Evolutionary conservation across 139 green algal species (phyloP).

Genomic region (Chlorella sp.): DNA sequence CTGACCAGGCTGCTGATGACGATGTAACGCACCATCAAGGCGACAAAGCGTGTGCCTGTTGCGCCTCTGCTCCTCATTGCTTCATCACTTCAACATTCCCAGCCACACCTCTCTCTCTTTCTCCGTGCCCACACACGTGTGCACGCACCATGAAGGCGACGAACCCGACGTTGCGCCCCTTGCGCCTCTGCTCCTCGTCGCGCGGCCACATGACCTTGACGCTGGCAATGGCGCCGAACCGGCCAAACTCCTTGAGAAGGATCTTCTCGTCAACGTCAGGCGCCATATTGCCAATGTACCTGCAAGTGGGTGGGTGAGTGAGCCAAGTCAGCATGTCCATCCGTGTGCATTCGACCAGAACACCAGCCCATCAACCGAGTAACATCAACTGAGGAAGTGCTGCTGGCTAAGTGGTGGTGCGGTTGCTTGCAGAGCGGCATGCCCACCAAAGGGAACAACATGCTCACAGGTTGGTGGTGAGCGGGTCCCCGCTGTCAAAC

Average conservation of each 20-base stretch:
- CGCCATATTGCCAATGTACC: conserved; percentile 83
- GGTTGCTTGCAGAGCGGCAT: no score
- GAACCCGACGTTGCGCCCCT: conserved; percentile 89
- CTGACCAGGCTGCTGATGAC: no score
- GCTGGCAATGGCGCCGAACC: conserved; percentile 82
- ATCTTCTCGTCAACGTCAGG: conserved; percentile 61
- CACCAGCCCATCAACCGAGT: no score
- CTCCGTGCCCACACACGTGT: no score
- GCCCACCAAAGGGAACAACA: no score
- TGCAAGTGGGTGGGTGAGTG: no score
- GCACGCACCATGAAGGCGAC: conserved; percentile 94
- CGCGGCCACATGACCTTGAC: conserved; percentile 99
- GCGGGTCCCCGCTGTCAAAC: conserved; percentile 62
- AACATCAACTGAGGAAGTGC: no score
- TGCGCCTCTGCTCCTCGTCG: conserved; percentile 82
- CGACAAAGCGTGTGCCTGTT: no score
- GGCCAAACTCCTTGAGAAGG: conserved; percentile 81
- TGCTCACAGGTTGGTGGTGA: conserved; percentile 84
- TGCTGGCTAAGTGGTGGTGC: no score
- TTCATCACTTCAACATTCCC: not conserved
- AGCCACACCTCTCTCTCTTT: not conserved
- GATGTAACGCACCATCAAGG: no score
- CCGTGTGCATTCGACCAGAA: no score
- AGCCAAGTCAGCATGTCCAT: no score
- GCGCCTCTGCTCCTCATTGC: not conserved